These are phyloP conservation scores for Volutella citrinella DNA, from an alignment of 2,329 filamentous ascomycete genomes.

Conservation along the genomic window DNA sequence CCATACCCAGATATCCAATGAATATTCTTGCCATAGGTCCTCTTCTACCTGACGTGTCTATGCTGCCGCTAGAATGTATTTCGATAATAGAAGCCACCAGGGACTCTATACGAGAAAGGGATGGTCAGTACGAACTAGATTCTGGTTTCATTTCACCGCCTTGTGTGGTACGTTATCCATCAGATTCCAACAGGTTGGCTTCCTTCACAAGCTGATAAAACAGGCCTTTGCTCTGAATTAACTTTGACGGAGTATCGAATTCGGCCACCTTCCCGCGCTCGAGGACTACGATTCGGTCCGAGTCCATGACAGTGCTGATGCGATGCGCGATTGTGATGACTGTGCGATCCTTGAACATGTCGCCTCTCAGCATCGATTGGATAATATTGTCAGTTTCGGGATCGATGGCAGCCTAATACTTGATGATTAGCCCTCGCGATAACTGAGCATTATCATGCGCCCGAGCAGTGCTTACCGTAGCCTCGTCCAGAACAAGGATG, in stretches of 20 bases:
- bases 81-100: too few species aligned
- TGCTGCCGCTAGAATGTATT: too few species aligned
- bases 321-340: conserved; percentile 2
- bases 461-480: neutral
- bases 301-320: conserved; percentile 2
- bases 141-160: too few species aligned
- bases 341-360: conserved; percentile 2
- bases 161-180: too few species aligned
- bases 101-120: too few species aligned
- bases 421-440: neutral
- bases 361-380: neutral
- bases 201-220: conserved; percentile 1
- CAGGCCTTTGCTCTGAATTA: conserved; percentile 1
- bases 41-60: too few species aligned
- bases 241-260: neutral
- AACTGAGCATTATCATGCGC: too few species aligned
- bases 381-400: conserved; percentile 1
- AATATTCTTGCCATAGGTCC: too few species aligned
- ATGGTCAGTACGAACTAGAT: too few species aligned
- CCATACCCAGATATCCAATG: too few species aligned
- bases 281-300: neutral
- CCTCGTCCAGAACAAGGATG: conserved; percentile 4
- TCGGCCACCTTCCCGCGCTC: conserved; percentile 1
- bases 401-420: neutral
- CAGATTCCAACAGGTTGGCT: conserved; percentile 1